Evolutionary conservation across 2,329 filamentous ascomycete genomes (phyloP).

Genomic region (Sarocladiaceae sp.): DNA sequence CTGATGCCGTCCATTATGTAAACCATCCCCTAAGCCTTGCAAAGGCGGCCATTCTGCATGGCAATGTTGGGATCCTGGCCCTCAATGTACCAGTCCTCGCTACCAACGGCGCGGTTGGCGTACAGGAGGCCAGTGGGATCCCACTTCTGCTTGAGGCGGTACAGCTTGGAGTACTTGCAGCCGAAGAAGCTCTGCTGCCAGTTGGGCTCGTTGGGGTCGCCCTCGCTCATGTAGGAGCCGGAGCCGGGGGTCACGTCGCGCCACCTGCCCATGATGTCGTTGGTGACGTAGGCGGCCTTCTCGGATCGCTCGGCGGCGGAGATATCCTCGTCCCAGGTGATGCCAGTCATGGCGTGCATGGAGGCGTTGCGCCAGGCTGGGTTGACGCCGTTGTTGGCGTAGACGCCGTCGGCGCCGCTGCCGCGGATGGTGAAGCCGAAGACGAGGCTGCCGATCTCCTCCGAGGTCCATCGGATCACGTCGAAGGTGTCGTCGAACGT

Average conservation of each 20-base stretch:
- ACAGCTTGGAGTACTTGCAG: slow-evolving; percentile 29
- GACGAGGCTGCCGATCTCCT: background rate
- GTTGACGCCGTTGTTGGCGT: slow-evolving; percentile 5
- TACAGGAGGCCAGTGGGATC: slow-evolving; percentile 38
- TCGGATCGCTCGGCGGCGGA: background rate
- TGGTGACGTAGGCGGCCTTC: background rate
- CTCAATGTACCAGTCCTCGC: slow-evolving; percentile 34
- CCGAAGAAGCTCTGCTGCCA: slow-evolving; percentile 37
- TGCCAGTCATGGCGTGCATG: slow-evolving; percentile 3
- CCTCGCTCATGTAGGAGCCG: slow-evolving; percentile 39
- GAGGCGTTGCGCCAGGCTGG: background rate
- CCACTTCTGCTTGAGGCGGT: slow-evolving; percentile 38
- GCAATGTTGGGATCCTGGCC: slow-evolving; percentile 5
- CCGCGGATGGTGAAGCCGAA: slow-evolving; percentile 6
- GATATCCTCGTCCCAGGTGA: background rate
- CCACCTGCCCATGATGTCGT: slow-evolving; percentile 5
- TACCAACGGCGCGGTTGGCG: slow-evolving; percentile 37
- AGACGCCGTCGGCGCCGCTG: background rate
- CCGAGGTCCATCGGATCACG: slow-evolving; percentile 5
- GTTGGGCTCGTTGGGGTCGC: slow-evolving; percentile 31
- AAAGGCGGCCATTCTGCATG: background rate
- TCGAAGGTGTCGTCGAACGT: background rate
- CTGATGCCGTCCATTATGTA: too few relatives aligned
- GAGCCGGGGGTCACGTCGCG: slow-evolving; percentile 24
- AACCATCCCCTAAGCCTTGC: slow-evolving; percentile 4